Base-by-base conservation (phyloP, 2,329 filamentous ascomycete species). In the Penicillium concentricum region DNA sequence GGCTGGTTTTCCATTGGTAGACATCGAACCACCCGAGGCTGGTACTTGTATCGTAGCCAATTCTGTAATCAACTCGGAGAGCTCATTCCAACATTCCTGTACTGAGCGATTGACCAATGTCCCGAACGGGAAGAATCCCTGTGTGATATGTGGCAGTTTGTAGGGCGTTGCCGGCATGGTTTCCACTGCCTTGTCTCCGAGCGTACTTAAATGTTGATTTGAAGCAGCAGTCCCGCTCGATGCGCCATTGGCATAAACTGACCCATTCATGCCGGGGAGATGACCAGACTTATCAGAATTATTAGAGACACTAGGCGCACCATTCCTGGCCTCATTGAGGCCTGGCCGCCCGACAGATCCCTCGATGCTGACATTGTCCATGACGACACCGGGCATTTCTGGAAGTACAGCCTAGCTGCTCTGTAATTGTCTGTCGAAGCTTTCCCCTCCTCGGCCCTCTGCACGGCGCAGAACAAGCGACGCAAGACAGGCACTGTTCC, bases 71-170 rank as follows among this genome's bases (percentile, higher is more conserved):
- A 88, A 81, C 9, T 89, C 87, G 47, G 85, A 81, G 32, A 97
- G 80, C 53, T 88, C 85, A 70, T 90, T 91, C 74, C 92, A 92
- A 47, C 90, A 91, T 67, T 88, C 86, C 74, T 97, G 92, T 34
- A 90, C 88, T 37, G 94, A 83, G 64, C 94, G 87, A 61, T 86
- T 84, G 51, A 97, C 82, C 44, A 99, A 78, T 15, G 83, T 83
- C 5, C 87, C 86, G 20, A 97, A 81, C 4, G 91, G 87, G 54
- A 93, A 82, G 71, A 92, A 95, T 34, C 86, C 87, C 56, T 87
- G 79, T 0, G 87, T 87, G 57, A 96, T 88, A 69, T 96, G 91
- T 46, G 76, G 74, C 39, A 87, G 74, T 59, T 82, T 79, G 16
- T 82, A 83, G 3, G 81, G 80, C 10, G 55, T 44, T 44, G 34